phyloP scores from a whole-genome alignment of 2,329 filamentous ascomycete genomes.

The Venturia oleaginea region DNA sequence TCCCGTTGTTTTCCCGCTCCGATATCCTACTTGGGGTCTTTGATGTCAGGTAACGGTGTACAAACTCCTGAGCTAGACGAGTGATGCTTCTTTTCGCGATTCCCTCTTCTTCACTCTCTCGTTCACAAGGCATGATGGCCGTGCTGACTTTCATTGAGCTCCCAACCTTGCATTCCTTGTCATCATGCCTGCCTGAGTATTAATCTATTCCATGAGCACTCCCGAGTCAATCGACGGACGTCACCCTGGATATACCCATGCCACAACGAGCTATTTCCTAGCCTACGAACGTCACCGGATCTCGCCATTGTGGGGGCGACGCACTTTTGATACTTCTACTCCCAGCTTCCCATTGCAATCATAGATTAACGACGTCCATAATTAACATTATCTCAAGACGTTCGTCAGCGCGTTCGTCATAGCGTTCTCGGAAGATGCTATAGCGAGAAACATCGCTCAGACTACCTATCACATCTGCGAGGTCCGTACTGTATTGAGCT shows the following conservation, averaged over 20 bases:
- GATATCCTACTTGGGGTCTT: neutral
- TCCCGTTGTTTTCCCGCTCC: neutral
- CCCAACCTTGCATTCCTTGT: neutral
- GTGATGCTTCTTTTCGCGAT: neutral
- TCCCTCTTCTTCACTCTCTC: neutral
- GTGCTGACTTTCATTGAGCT: neutral
- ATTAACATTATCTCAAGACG: neutral
- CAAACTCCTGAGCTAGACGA: no score
- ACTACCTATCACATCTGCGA: neutral
- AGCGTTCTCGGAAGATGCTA: slow-evolving; percentile 3
- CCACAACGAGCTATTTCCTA: neutral
- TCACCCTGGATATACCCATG: neutral
- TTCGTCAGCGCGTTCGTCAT: slow-evolving; percentile 1
- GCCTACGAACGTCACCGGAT: neutral
- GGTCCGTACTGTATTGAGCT: neutral
- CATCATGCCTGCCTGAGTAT: slow-evolving; percentile 2
- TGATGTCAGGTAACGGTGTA: neutral
- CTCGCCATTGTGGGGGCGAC: neutral
- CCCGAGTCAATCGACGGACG: neutral
- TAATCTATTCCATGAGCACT: slow-evolving; percentile 1
- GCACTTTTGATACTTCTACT: neutral
- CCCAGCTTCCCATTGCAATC: slow-evolving; percentile 1
- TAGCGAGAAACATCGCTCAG: neutral
- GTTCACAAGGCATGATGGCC: neutral
- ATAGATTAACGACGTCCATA: neutral